phyloP scores from a whole-genome alignment of 208 protist species.

The Acanthamoeba lugdunensis region DNA sequence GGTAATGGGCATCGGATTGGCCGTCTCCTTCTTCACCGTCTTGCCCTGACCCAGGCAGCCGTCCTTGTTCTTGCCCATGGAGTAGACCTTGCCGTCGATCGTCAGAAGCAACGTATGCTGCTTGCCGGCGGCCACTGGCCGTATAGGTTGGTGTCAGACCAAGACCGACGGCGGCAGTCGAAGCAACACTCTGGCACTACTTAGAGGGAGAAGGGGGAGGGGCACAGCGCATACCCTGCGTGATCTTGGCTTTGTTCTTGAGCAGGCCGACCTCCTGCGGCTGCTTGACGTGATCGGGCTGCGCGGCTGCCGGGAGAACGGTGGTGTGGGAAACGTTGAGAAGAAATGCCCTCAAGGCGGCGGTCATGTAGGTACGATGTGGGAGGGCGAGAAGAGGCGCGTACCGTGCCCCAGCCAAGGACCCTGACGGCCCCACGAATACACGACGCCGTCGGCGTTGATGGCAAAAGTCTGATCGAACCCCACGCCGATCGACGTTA shows the following conservation, averaged over 20 bases:
- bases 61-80: conserved; percentile 64
- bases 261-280: not conserved
- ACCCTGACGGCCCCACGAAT: conserved; percentile 19
- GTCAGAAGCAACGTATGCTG: conserved; percentile 52
- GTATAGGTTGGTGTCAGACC: too few relatives aligned
- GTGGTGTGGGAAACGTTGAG: not conserved
- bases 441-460: not conserved
- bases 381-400: not conserved
- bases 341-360: too few relatives aligned
- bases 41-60: conserved; percentile 57
- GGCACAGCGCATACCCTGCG: not conserved
- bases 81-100: conserved; percentile 46
- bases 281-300: not conserved
- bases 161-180: too few relatives aligned
- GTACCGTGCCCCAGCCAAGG: conserved; percentile 56
- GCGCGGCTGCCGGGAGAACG: not conserved
- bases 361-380: not conserved
- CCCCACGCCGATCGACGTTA: conserved; percentile 4
- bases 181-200: too few relatives aligned
- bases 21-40: conserved; percentile 17
- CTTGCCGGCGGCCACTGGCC: conserved; percentile 37
- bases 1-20: conserved; percentile 7
- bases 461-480: conserved; percentile 49
- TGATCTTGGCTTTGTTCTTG: conserved; percentile 46
- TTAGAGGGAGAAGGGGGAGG: too few relatives aligned